A percentile compares a stretch with the other conserved stretches of the same genome.
These are phyloP conservation scores for Kockiozyma suomiensis DNA, from an alignment of 805 yeast genomes.

Conservation along the genomic window DNA sequence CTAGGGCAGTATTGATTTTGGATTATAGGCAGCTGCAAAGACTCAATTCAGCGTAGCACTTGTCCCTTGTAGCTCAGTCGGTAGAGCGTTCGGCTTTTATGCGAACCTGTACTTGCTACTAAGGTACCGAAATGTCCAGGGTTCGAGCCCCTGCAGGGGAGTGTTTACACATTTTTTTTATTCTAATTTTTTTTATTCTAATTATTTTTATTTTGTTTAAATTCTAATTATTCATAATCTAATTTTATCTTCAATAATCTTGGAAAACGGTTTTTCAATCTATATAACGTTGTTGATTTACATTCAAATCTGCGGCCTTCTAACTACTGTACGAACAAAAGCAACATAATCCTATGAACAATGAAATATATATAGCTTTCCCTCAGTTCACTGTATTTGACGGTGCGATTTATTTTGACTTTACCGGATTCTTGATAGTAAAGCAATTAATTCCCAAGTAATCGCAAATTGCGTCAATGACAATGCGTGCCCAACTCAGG, in stretches of 20 bases:
- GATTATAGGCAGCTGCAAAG: not conserved
- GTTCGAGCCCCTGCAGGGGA: slow-evolving; percentile 65
- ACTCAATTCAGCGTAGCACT: slow-evolving; percentile 6
- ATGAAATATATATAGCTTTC: not conserved
- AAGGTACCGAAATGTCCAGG: slow-evolving; percentile 59
- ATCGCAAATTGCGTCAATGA: slow-evolving; percentile 75
- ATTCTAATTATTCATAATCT: not conserved
- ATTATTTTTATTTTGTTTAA: not conserved
- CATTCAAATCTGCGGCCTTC: no score
- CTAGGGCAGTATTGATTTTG: no score
- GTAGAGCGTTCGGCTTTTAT: slow-evolving; percentile 68
- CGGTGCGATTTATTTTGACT: slow-evolving; percentile 10
- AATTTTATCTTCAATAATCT: no score
- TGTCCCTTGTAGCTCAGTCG: slow-evolving; percentile 56
- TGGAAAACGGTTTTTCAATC: no score
- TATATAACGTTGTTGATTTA: no score
- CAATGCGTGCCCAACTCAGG: slow-evolving; percentile 69
- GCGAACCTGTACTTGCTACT: slow-evolving; percentile 34
- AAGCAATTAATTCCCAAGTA: slow-evolving; percentile 85
- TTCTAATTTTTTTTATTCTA: slow-evolving; percentile 1
- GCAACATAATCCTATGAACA: no score
- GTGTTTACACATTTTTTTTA: slow-evolving; percentile 35
- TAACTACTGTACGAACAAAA: no score
- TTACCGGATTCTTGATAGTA: slow-evolving; percentile 40
- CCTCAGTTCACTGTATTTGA: not conserved